Evolutionary conservation across 2,329 filamentous ascomycete genomes (phyloP), one percentile per base, ranked within the genome.

Genomic region (Onygenales sp.): DNA sequence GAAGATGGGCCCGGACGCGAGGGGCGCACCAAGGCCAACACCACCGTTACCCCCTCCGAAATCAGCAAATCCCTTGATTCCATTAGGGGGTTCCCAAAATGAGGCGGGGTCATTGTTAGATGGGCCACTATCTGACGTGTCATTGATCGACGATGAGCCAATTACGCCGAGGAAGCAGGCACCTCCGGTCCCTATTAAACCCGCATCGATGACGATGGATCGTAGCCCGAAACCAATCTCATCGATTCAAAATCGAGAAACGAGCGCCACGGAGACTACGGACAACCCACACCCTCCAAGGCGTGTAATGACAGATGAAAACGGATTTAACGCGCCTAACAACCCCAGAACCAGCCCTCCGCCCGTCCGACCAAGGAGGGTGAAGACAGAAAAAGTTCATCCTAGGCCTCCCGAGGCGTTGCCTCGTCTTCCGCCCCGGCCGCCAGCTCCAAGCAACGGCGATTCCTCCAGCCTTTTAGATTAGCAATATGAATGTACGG

Each of bases 151-250:
- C 8, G 46, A 21, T 10, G 46, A 36, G 35, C 13, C 38, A 32
- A 21, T n/a, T 6, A 17, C 17, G 21, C 8, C 33, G 21, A 52
- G 17, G 38, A 54, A 54, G 46, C 50, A 33, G 33, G 47, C 50
- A 5, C 57, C 55, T n/a, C 52, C 52, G 5, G 48, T 55, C 32
- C 55, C 55, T 13, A 35, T 27, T 11, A 49, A 51, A 33, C 49
- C 44, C 9, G 32, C 35, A 17, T 45, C 57, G 3, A 50, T 60
- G 39, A 54, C 14, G 11, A 31, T 45, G 27, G 13, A 3, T n/a
- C 42, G 8, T 7, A 27, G 17, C 14, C 42, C 38, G 5, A 17
- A 13, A 21, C 11, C 21, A 45, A 36, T 38, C 45, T 17, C 14
- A 27, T 10, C 14, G 38, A 17, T 10, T 35, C 51, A 38, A 38